Conservation (phyloP, 352 stramenopile species). For the Globisporangium solare region DNA sequence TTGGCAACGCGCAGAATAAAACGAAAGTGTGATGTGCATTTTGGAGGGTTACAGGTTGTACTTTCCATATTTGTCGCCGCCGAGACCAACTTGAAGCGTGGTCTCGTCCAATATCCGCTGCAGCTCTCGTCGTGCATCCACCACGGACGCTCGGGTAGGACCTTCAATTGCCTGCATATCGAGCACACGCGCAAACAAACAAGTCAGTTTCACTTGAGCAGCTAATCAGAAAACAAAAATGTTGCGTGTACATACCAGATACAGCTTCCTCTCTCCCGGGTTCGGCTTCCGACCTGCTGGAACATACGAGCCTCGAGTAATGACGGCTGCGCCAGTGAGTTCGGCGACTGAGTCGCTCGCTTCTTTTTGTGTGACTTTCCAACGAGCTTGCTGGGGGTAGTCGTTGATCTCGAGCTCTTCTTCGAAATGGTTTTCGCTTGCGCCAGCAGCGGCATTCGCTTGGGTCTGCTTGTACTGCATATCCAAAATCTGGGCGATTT, state of each 20-base stretch:
- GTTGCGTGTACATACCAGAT: constrained; percentile 57
- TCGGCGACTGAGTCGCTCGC: constrained; percentile 83
- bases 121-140: constrained; percentile 75
- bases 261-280: constrained; percentile 82
- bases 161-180: constrained; percentile 73
- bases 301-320: constrained; percentile 86
- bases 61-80: constrained; percentile 85
- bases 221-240: neutral
- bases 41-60: constrained; percentile 74
- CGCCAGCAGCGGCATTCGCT: constrained; percentile 21
- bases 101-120: constrained; percentile 88
- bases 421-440: constrained; percentile 65
- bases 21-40: neutral
- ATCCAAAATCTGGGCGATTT: constrained; percentile 83
- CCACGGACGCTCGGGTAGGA: constrained; percentile 58
- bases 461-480: constrained; percentile 66
- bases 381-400: constrained; percentile 89
- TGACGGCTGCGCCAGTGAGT: constrained; percentile 85
- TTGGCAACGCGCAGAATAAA: neutral
- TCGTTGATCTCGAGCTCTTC: constrained; percentile 95
- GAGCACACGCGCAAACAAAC: neutral
- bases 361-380: constrained; percentile 86
- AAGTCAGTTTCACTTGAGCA: neutral
- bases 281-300: constrained; percentile 82
- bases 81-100: constrained; percentile 82